Evolutionary conservation across 768 basidiomycete genomes (phyloP), one percentile per base, ranked within the genome.

Genomic region (Mycena vulgaris): DNA sequence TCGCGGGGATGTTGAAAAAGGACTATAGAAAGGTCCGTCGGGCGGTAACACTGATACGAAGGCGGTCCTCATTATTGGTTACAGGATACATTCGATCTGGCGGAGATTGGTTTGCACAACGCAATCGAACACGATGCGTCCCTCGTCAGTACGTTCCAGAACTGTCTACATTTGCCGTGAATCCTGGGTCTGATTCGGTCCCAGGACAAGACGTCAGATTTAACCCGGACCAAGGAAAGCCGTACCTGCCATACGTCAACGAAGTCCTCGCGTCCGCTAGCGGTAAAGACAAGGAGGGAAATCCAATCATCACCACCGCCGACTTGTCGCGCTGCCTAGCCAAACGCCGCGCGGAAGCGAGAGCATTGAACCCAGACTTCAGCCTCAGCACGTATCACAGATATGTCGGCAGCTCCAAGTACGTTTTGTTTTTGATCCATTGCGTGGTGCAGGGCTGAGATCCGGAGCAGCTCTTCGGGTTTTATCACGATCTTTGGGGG

Each of bases 371-470:
- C 77, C 83, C 86, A 0, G 85, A 89, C 25, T 94, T 87, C 74
- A 84, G 86, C 2, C 83, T 89, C 8, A 78, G 72, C 52, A 73
- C 78, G 21, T 69, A 79, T 52, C 93, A 94, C 70, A 89, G 86
- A 76, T 78, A 88, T 39, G 92, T 94, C 76, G 89, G 89, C 11
- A 89, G 87, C 72, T 81, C 89, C 33, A 93, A 94, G 92, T 94
- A 74, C 47, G 47, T 59, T 89, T 55, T 19, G 21, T 42, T 13
- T 21, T 27, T 53, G 39, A 63, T 61, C 35, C 8, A 37, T 6
- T 16, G 56, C 37, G 35, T 19, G n/a, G 4, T 4, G 23, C 10
- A 39, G 30, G 31, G 47, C 64, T 27, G 72, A 35, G 23, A 2
- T 48, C 64, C 37, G 31, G 3, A 14, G 9, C 68, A 93, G 92